Evolutionary conservation across 164 flowering plant genomes (phyloP).

Genomic region (Annona cherimola): DNA sequence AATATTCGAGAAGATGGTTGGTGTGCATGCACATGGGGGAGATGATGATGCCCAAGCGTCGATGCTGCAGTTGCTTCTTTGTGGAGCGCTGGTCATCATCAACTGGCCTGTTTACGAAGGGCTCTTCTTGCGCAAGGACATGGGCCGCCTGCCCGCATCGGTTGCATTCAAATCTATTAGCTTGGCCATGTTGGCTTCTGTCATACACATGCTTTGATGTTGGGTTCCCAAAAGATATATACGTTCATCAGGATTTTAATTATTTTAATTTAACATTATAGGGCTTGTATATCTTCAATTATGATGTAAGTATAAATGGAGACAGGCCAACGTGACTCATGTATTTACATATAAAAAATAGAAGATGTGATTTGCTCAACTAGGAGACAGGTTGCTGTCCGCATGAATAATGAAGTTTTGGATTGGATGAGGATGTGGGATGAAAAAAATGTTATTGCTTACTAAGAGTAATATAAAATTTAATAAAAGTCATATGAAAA

Average conservation of each 20-base stretch:
- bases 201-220: not conserved
- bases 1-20: constrained; percentile 25
- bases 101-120: constrained; percentile 57
- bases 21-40: not conserved
- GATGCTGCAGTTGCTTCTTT: constrained; percentile 41
- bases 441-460: too few species aligned
- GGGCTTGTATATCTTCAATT: too few species aligned
- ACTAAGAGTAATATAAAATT: too few species aligned
- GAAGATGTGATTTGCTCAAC: too few species aligned
- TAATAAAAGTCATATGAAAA: too few species aligned
- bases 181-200: constrained; percentile 25
- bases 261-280: too few species aligned
- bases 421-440: too few species aligned
- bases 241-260: not conserved
- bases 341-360: too few species aligned
- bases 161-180: constrained; percentile 34
- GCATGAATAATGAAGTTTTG: too few species aligned
- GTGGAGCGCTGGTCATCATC: constrained; percentile 40
- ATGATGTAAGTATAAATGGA: too few species aligned
- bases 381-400: too few species aligned
- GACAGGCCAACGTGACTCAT: too few species aligned
- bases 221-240: not conserved
- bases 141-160: constrained; percentile 58
- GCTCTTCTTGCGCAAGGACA: constrained; percentile 58
- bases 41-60: constrained; percentile 10